Evolutionary conservation across 495 filamentous ascomycete species (phyloP).

Genomic region (Bacidia rubella): DNA sequence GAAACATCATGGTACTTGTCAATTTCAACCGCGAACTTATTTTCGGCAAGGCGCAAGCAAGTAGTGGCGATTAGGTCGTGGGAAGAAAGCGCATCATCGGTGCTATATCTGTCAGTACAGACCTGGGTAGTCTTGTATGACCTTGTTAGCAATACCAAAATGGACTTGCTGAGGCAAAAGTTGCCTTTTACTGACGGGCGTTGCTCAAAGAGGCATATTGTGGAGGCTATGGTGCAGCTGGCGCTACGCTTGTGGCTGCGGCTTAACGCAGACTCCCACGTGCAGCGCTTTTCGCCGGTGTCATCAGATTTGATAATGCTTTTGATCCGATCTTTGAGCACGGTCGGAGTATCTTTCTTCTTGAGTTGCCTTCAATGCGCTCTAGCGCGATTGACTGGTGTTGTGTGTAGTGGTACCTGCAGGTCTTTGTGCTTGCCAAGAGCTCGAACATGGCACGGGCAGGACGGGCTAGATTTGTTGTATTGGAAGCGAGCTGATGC

Average conservation of each 20-base stretch:
- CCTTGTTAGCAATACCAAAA: not conserved
- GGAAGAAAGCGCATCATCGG: not conserved
- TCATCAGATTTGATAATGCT: not conserved
- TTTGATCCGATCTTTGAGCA: not conserved
- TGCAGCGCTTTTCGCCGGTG: not conserved
- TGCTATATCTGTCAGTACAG: not conserved
- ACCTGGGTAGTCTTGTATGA: too few relatives aligned
- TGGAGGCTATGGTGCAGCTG: not conserved
- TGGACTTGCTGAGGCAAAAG: not conserved
- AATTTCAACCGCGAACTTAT: not conserved
- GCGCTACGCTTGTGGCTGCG: not conserved
- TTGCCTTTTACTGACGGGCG: not conserved
- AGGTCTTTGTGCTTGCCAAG: too few relatives aligned
- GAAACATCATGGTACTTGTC: not conserved
- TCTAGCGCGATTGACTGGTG: too few relatives aligned
- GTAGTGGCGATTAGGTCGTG: not conserved
- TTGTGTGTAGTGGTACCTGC: too few relatives aligned
- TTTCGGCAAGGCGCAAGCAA: not conserved
- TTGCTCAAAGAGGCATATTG: not conserved
- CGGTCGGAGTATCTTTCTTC: too few relatives aligned
- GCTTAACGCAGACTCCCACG: not conserved
- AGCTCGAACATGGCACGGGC: too few relatives aligned
- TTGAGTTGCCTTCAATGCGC: too few relatives aligned
- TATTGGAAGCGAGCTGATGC: too few relatives aligned
- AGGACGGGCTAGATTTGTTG: too few relatives aligned